Conservation (phyloP, 345 rosid species). For the Populus ilicifolia region DNA sequence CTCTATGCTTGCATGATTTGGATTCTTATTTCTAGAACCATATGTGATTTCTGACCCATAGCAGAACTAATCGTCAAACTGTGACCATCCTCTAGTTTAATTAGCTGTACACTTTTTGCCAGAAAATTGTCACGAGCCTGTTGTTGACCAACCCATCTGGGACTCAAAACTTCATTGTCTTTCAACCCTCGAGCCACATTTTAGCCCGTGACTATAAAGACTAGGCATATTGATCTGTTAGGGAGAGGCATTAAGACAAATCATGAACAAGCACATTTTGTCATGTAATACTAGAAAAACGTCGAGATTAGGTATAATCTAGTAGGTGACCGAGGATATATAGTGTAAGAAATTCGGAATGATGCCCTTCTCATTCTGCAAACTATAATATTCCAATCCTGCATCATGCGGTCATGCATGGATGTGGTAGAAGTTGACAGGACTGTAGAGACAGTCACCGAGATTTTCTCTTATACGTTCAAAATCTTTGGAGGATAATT, state of each 20-base stretch:
- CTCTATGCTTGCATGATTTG: no score
- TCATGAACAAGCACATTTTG: not conserved
- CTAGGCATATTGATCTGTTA: not conserved
- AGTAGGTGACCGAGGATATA: not conserved
- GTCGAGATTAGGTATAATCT: not conserved
- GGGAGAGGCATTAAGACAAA: not conserved
- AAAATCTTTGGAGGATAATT: slow-evolving; percentile 16
- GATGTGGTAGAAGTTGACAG: slow-evolving; percentile 10
- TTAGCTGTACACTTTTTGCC: not conserved
- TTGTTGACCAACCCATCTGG: not conserved
- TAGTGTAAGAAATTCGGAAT: not conserved
- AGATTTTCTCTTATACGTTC: not conserved
- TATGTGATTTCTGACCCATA: no score
- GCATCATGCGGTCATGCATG: not conserved
- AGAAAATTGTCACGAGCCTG: no score
- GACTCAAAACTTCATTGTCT: not conserved
- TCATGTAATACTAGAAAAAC: not conserved
- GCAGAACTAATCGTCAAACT: no score
- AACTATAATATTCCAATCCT: not conserved
- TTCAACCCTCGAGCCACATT: not conserved
- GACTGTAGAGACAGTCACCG: slow-evolving; percentile 3
- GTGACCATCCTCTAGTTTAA: no score
- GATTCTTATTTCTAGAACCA: no score
- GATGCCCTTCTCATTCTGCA: not conserved
- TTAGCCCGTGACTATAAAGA: not conserved